Conservation (phyloP, 371 early-diverging fungal genomes). For the Choanephora cucurbitarum region DNA sequence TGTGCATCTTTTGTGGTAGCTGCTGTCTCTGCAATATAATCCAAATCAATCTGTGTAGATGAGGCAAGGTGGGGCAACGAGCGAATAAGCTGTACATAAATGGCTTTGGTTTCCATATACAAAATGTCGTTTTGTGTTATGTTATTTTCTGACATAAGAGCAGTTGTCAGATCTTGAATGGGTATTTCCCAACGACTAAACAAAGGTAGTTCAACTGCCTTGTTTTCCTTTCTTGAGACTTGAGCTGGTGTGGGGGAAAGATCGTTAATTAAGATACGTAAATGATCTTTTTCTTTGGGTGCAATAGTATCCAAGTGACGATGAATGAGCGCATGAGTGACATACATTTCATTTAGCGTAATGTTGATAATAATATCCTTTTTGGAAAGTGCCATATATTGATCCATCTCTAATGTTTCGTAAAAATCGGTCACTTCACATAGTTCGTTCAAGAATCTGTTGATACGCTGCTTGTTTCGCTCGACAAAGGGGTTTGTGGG, state of each 20-base stretch:
- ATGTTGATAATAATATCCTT: slow-evolving; percentile 88
- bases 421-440: slow-evolving; percentile 96
- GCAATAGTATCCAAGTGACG: slow-evolving; percentile 83
- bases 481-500: slow-evolving; percentile 89
- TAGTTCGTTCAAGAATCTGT: slow-evolving; percentile 84
- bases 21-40: slow-evolving; percentile 79
- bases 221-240: slow-evolving; percentile 85
- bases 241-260: slow-evolving; percentile 78
- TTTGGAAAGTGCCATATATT: slow-evolving; percentile 92
- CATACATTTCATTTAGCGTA: slow-evolving; percentile 92
- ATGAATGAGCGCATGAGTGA: slow-evolving; percentile 80
- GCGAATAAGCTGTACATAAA: slow-evolving; percentile 89
- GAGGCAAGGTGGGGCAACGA: slow-evolving; percentile 63
- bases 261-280: slow-evolving; percentile 78
- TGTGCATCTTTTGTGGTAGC: slow-evolving; percentile 83
- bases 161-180: slow-evolving; percentile 67
- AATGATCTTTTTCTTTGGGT: slow-evolving; percentile 79
- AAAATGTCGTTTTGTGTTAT: slow-evolving; percentile 87
- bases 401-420: slow-evolving; percentile 95
- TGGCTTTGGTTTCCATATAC: slow-evolving; percentile 90
- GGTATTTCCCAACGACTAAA: slow-evolving; percentile 94
- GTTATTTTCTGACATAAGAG: slow-evolving; percentile 72
- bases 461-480: slow-evolving; percentile 81
- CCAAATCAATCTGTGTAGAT: slow-evolving; percentile 53
- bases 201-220: slow-evolving; percentile 78